Evolutionary conservation across 2,329 filamentous ascomycete species (phyloP).

Genomic region (Talaromyces funiculosus): DNA sequence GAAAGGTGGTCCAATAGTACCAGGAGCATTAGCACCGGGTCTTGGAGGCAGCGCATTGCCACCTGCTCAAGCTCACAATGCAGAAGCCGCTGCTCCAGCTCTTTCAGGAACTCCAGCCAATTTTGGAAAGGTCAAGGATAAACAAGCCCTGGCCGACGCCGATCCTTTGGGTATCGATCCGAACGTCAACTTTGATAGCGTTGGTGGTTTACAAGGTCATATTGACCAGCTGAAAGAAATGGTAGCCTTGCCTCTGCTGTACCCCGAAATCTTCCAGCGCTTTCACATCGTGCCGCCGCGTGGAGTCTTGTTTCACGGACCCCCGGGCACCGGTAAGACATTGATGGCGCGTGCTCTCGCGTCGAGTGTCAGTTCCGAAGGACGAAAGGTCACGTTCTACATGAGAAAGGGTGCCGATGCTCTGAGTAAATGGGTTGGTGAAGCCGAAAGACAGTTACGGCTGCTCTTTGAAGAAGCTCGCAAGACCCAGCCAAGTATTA

Average conservation of each 20-base stretch:
- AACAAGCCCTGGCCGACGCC: conserved; percentile 84
- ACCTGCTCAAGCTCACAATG: conserved; percentile 50
- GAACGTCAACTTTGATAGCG: conserved; percentile 87
- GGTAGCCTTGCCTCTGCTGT: conserved; percentile 89
- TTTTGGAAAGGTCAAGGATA: conserved; percentile 88
- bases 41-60: conserved; percentile 50
- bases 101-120: conserved; percentile 65
- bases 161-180: conserved; percentile 91
- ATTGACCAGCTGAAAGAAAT: conserved; percentile 98
- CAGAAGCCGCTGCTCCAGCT: conserved; percentile 51
- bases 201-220: conserved; percentile 85
- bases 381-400: conserved; percentile 95
- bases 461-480: conserved; percentile 92
- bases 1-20: conserved; percentile 49
- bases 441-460: conserved; percentile 90
- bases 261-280: conserved; percentile 85
- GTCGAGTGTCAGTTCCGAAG: conserved; percentile 80
- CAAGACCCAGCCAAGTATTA: conserved; percentile 95
- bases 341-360: conserved; percentile 89
- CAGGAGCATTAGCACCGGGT: conserved; percentile 55
- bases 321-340: conserved; percentile 95
- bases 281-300: conserved; percentile 92
- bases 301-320: conserved; percentile 93
- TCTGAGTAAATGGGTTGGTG: conserved; percentile 97
- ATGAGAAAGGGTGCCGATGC: conserved; percentile 99